A percentile compares a stretch with the other conserved stretches of the same genome.
phyloP scores from a whole-genome alignment of 2,329 filamentous ascomycete species.

The Penicillium sp. region DNA sequence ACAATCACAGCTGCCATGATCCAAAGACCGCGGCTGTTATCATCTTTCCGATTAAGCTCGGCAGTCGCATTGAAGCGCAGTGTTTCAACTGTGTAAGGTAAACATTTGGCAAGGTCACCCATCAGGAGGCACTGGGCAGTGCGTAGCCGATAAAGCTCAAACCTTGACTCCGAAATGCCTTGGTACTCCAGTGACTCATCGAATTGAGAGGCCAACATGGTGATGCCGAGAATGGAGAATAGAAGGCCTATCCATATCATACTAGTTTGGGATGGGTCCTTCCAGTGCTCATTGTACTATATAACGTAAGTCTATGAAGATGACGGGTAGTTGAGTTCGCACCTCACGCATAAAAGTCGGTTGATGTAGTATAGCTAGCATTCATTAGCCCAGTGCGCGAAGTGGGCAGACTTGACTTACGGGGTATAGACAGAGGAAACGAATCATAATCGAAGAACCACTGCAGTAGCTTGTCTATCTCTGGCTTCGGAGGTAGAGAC shows the following conservation, averaged over 20 bases:
- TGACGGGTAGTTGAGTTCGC: neutral
- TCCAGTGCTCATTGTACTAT: slow-evolving; percentile 13
- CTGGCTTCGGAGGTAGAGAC: slow-evolving; percentile 8
- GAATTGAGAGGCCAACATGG: slow-evolving; percentile 11
- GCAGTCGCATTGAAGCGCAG: slow-evolving; percentile 17
- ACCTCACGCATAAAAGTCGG: slow-evolving; percentile 21
- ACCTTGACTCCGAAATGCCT: slow-evolving; percentile 7
- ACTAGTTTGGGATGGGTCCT: slow-evolving; percentile 7
- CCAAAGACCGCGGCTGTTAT: slow-evolving; percentile 18
- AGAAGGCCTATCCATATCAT: slow-evolving; percentile 19
- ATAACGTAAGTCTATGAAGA: neutral
- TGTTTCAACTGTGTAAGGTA: slow-evolving; percentile 19
- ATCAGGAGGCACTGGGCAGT: slow-evolving; percentile 17
- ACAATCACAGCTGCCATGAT: slow-evolving; percentile 20
- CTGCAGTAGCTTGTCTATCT: slow-evolving; percentile 5
- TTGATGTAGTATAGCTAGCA: slow-evolving; percentile 14
- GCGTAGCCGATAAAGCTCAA: slow-evolving; percentile 19
- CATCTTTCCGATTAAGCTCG: slow-evolving; percentile 17
- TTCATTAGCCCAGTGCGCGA: neutral
- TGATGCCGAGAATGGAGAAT: slow-evolving; percentile 17
- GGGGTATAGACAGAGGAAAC: slow-evolving; percentile 15
- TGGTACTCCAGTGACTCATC: slow-evolving; percentile 5
- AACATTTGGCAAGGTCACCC: slow-evolving; percentile 18
- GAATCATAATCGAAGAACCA: slow-evolving; percentile 10
- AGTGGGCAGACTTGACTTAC: neutral